Conservation (phyloP, 1,284 basidiomycete species). For the Irpex sp. region DNA sequence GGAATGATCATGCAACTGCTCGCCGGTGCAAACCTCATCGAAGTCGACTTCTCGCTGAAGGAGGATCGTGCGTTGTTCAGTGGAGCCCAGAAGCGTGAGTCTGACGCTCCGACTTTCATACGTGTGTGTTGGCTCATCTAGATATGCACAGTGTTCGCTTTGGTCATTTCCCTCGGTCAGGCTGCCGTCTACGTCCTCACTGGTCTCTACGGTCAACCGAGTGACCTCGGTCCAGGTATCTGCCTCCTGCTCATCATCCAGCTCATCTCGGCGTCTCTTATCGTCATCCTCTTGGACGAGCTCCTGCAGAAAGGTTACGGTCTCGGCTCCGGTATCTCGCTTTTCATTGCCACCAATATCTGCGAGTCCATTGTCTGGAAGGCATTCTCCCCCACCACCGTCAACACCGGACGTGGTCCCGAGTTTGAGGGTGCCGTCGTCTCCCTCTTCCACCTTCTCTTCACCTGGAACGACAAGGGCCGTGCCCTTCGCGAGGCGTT, state of each 20-base stretch:
- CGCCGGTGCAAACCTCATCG: slow-evolving; percentile 95
- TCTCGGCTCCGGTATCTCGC: slow-evolving; percentile 96
- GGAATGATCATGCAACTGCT: slow-evolving; percentile 99
- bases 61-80: slow-evolving; percentile 96
- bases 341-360: slow-evolving; percentile 99
- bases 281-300: slow-evolving; percentile 98
- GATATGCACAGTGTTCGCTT: slow-evolving; percentile 76
- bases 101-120: background rate
- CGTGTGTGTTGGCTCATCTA: background rate
- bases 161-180: slow-evolving; percentile 95
- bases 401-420: slow-evolving; percentile 97
- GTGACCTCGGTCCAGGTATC: slow-evolving; percentile 94
- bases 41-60: slow-evolving; percentile 96
- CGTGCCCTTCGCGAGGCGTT: slow-evolving; percentile 97
- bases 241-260: slow-evolving; percentile 95
- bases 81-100: slow-evolving; percentile 94
- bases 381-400: slow-evolving; percentile 95
- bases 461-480: slow-evolving; percentile 99
- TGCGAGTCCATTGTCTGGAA: slow-evolving; percentile 99
- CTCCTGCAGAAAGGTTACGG: slow-evolving; percentile 99
- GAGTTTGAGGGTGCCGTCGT: slow-evolving; percentile 98
- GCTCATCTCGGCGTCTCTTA: slow-evolving; percentile 89
- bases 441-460: slow-evolving; percentile 95
- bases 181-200: slow-evolving; percentile 97
- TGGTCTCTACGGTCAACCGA: slow-evolving; percentile 93